Conservation (phyloP, 768 basidiomycete genomes). For the Suillus spraguei region DNA sequence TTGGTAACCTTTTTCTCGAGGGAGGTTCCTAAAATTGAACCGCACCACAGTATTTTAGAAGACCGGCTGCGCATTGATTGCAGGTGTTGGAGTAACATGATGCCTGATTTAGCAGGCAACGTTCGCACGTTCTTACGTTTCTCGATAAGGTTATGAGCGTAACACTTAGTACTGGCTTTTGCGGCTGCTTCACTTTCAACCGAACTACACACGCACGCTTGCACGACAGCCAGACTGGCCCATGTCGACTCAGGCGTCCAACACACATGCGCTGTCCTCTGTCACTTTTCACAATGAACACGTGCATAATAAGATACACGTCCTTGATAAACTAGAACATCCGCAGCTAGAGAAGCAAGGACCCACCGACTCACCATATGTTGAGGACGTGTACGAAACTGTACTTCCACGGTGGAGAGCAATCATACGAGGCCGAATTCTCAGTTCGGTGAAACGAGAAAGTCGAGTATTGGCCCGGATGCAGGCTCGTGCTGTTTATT, state of each 20-base stretch:
- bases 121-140: neutral
- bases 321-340: neutral
- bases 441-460: conserved; percentile 58
- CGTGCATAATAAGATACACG: neutral
- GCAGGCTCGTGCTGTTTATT: conserved; percentile 54
- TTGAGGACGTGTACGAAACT: conserved; percentile 61
- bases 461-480: conserved; percentile 61
- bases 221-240: neutral
- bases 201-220: neutral
- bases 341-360: neutral
- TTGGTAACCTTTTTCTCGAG: too few species aligned
- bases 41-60: too few species aligned
- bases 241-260: neutral
- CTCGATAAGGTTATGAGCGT: neutral
- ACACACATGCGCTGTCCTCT: neutral
- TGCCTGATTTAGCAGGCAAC: neutral
- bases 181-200: neutral
- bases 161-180: neutral
- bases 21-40: too few species aligned
- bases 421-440: conserved; percentile 53
- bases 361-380: neutral
- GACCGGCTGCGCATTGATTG: too few species aligned
- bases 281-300: neutral
- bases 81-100: too few species aligned
- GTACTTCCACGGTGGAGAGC: conserved; percentile 70